Percentiles rank a stretch among this genome's conserved stretches.
phyloP scores from a whole-genome alignment of 73 alveolate species.

The Durusdinium trenchii region DNA sequence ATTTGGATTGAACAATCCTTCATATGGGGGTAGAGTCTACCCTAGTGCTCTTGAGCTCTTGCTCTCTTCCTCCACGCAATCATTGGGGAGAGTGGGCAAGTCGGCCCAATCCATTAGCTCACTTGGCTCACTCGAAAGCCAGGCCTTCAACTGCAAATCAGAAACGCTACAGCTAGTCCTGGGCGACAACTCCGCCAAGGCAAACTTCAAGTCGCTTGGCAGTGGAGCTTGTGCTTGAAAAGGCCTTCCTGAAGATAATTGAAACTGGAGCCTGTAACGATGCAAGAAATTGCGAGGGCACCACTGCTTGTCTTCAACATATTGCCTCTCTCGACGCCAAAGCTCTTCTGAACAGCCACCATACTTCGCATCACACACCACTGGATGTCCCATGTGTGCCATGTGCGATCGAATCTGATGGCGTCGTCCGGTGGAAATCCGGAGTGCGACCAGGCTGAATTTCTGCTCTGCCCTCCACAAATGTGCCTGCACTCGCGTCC shows the following conservation, averaged over 20 bases:
- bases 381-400: conserved; percentile 52
- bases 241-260: not conserved
- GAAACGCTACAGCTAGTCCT: not conserved
- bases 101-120: not conserved
- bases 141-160: conserved; percentile 28
- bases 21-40: too few relatives aligned
- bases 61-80: too few relatives aligned
- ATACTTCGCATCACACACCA: conserved; percentile 82
- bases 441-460: conserved; percentile 56
- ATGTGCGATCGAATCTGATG: conserved; percentile 77
- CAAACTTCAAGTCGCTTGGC: conserved; percentile 50
- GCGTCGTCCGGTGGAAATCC: conserved; percentile 71
- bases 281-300: conserved; percentile 86
- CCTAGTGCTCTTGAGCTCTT: too few relatives aligned
- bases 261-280: conserved; percentile 40
- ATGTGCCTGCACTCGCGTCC: conserved; percentile 46
- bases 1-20: too few relatives aligned
- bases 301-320: conserved; percentile 25
- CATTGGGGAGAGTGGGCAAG: conserved; percentile 30
- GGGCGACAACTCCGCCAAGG: conserved; percentile 47
- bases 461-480: not conserved
- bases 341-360: not conserved
- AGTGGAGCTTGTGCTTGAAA: not conserved
- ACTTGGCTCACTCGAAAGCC: conserved; percentile 12
- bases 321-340: not conserved